Evolutionary conservation across 768 basidiomycete species (phyloP).

Genomic region (Tulasnella sp.): DNA sequence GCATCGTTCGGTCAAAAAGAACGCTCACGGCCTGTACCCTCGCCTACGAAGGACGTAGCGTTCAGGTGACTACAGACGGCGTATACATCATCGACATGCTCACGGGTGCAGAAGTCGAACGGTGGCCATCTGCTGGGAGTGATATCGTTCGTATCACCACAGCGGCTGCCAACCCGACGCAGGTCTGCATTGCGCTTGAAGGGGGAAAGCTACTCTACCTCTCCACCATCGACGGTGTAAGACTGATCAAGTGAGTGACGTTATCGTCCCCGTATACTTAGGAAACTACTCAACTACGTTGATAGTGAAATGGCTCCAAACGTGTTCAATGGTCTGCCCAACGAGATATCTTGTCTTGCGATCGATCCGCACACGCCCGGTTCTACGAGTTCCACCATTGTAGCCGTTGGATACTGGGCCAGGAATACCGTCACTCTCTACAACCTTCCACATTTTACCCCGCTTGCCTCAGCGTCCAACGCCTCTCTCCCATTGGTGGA

Average conservation of each 20-base stretch:
- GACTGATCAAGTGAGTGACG: slow-evolving; percentile 17
- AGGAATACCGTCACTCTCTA: slow-evolving; percentile 51
- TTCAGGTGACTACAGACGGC: slow-evolving; percentile 58
- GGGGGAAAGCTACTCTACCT: slow-evolving; percentile 31
- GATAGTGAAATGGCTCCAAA: slow-evolving; percentile 14
- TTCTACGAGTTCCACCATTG: slow-evolving; percentile 35
- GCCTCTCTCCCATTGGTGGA: neutral
- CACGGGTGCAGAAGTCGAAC: slow-evolving; percentile 24
- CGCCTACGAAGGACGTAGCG: slow-evolving; percentile 40
- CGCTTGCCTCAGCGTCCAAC: slow-evolving; percentile 25
- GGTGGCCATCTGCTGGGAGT: slow-evolving; percentile 28
- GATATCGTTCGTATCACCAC: slow-evolving; percentile 37
- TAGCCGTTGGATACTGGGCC: slow-evolving; percentile 69
- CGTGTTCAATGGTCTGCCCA: slow-evolving; percentile 19
- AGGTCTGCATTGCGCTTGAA: slow-evolving; percentile 48
- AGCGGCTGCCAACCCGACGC: slow-evolving; percentile 56
- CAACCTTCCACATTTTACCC: slow-evolving; percentile 25
- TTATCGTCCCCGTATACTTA: neutral
- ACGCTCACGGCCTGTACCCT: slow-evolving; percentile 60
- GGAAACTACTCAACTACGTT: too few relatives aligned
- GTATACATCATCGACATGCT: slow-evolving; percentile 41
- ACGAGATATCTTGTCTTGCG: slow-evolving; percentile 60
- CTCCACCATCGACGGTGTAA: slow-evolving; percentile 17
- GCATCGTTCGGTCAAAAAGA: slow-evolving; percentile 37
- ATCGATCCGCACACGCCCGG: slow-evolving; percentile 38